Evolutionary conservation across 2,329 filamentous ascomycete species (phyloP).

Genomic region (Coniochaeta sp.): DNA sequence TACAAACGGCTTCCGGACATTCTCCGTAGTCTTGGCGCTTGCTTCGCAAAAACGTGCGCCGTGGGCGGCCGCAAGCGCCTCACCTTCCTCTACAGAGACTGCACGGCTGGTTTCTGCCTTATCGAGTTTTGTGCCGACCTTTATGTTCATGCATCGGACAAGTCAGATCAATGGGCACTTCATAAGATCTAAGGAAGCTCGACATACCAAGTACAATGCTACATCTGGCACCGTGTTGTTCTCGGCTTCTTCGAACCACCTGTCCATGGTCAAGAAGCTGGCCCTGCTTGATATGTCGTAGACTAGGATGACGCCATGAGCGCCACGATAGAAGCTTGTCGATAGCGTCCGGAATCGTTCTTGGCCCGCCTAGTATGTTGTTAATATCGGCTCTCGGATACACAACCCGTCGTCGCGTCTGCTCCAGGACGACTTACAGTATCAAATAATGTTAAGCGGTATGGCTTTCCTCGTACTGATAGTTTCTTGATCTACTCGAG

Average conservation of each 20-base stretch:
- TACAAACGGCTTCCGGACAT: constrained; percentile 42
- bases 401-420: no score
- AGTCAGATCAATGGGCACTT: background rate
- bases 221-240: constrained; percentile 39
- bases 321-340: constrained; percentile 42
- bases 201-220: constrained; percentile 37
- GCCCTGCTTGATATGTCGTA: constrained; percentile 42
- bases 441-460: constrained; percentile 45
- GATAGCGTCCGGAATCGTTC: constrained; percentile 43
- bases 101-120: constrained; percentile 31
- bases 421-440: constrained; percentile 25
- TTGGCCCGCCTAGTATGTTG: constrained; percentile 29
- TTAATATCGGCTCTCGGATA: background rate
- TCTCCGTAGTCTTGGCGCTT: constrained; percentile 45
- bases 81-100: constrained; percentile 39
- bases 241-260: constrained; percentile 47
- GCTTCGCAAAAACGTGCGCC: constrained; percentile 44
- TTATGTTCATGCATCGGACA: background rate
- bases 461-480: constrained; percentile 41
- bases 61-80: constrained; percentile 35
- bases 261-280: constrained; percentile 43
- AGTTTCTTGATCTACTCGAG: constrained; percentile 41
- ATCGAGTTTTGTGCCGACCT: constrained; percentile 46
- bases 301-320: constrained; percentile 40
- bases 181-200: background rate